Evolutionary conservation across 352 stramenopile genomes (phyloP).

Genomic region (Globisporangium carolinianum): DNA sequence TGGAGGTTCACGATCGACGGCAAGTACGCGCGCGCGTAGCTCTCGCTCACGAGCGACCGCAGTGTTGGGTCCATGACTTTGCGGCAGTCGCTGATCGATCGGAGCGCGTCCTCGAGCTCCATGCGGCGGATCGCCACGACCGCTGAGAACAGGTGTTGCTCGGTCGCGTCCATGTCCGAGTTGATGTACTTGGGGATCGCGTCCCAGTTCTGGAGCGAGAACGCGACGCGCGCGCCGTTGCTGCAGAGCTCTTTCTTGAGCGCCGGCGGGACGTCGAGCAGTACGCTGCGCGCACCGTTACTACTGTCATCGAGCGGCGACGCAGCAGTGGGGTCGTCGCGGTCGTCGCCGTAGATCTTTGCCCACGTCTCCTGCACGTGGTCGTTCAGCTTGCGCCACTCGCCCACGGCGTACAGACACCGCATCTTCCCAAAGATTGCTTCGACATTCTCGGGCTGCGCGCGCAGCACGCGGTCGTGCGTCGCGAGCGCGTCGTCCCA

Average conservation of each 20-base stretch:
- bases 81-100: constrained; percentile 91
- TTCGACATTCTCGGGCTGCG: constrained; percentile 87
- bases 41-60: constrained; percentile 95
- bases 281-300: not conserved
- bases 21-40: constrained; percentile 95
- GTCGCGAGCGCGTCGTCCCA: constrained; percentile 95
- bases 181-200: constrained; percentile 82
- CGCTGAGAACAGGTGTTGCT: constrained; percentile 79
- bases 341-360: constrained; percentile 76
- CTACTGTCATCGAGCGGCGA: not conserved
- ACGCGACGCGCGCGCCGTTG: constrained; percentile 70
- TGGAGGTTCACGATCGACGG: constrained; percentile 97
- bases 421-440: constrained; percentile 97
- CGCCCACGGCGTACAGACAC: constrained; percentile 96
- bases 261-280: constrained; percentile 72
- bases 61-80: constrained; percentile 96
- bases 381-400: constrained; percentile 95
- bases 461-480: constrained; percentile 84
- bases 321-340: constrained; percentile 9
- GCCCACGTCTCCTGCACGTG: constrained; percentile 86
- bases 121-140: constrained; percentile 94
- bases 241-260: constrained; percentile 84
- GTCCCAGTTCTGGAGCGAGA: constrained; percentile 83
- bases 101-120: constrained; percentile 90
- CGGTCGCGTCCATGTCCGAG: constrained; percentile 82